phyloP scores from a whole-genome alignment of 2,329 filamentous ascomycete genomes.

The Hypoxylon sp. region DNA sequence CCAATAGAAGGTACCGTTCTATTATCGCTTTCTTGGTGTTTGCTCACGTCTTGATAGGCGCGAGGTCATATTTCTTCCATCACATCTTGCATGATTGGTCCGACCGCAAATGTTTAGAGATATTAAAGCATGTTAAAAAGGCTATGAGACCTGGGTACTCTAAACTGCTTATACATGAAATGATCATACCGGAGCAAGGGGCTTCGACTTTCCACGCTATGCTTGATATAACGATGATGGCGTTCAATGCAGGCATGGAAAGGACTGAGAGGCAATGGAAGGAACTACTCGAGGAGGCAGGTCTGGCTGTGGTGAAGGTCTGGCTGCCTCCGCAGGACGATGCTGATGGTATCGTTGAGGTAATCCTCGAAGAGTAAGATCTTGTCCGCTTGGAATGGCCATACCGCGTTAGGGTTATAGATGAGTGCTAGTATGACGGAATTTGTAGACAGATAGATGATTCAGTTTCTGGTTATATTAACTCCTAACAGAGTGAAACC shows the following conservation, averaged over 20 bases:
- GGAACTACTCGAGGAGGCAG: conserved; percentile 44
- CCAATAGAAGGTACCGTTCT: conserved; percentile 53
- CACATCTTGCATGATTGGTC: conserved; percentile 58
- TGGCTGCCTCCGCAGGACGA: conserved; percentile 47
- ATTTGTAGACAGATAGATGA: no score
- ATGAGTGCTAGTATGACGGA: no score
- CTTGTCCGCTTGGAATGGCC: no score
- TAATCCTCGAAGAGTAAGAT: conserved; percentile 34
- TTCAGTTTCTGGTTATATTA: no score
- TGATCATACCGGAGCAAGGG: conserved; percentile 52
- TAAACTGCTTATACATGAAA: conserved; percentile 55
- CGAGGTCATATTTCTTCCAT: conserved; percentile 52
- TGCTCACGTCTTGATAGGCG: conserved; percentile 45
- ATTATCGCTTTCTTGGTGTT: no score
- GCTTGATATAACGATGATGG: conserved; percentile 55
- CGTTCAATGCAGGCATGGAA: conserved; percentile 51
- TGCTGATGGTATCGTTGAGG: conserved; percentile 50
- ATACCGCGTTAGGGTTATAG: no score
- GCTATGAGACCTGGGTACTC: conserved; percentile 56
- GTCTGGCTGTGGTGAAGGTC: conserved; percentile 45
- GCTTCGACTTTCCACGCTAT: conserved; percentile 45
- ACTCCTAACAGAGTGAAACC: no score
- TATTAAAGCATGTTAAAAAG: conserved; percentile 51
- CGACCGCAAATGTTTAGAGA: conserved; percentile 53
- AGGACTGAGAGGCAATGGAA: conserved; percentile 50